phyloP scores from a whole-genome alignment of 129 eudicot species.

The Pittosporum tobira region DNA sequence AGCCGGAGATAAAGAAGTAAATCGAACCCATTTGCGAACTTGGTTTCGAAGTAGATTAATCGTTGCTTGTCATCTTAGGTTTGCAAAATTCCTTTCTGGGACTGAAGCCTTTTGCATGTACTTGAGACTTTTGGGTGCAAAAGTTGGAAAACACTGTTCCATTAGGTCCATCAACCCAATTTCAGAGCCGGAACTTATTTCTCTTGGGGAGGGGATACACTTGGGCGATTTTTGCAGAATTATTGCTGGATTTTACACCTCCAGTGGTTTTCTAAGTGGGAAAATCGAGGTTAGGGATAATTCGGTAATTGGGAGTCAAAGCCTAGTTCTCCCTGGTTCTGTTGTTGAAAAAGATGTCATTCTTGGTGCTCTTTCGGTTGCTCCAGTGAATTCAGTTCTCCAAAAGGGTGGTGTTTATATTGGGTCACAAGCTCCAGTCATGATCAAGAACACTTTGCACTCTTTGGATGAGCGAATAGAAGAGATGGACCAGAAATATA shows the following conservation, averaged over 20 bases:
- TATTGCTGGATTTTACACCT: constrained; percentile 22
- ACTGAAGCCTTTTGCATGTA: constrained; percentile 40
- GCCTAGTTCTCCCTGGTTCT: constrained; percentile 37
- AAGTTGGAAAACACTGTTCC: constrained; percentile 34
- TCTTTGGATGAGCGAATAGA: constrained; percentile 32
- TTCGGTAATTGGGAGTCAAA: constrained; percentile 36
- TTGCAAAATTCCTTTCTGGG: constrained; percentile 35
- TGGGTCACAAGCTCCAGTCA: constrained; percentile 36
- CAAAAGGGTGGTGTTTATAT: constrained; percentile 38
- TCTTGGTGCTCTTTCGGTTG: constrained; percentile 47
- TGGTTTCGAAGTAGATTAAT: constrained; percentile 29
- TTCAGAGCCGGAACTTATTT: constrained; percentile 23
- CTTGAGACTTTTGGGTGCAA: constrained; percentile 34
- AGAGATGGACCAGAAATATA: constrained; percentile 32
- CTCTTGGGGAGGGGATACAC: constrained; percentile 37
- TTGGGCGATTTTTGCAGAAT: constrained; percentile 40
- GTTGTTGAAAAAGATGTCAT: constrained; percentile 27
- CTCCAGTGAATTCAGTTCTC: constrained; percentile 36
- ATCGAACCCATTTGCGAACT: constrained; percentile 12
- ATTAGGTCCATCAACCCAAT: constrained; percentile 38
- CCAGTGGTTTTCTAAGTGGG: constrained; percentile 25
- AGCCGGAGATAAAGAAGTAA: constrained; percentile 16
- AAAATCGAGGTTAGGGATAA: constrained; percentile 24
- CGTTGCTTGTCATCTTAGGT: constrained; percentile 28
- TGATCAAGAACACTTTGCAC: constrained; percentile 27